A percentile compares a stretch with the other conserved stretches of the same genome.
These are phyloP conservation scores for Aspergillus intermedius DNA, from an alignment of 2,329 filamentous ascomycete genomes.

Conservation along the genomic window DNA sequence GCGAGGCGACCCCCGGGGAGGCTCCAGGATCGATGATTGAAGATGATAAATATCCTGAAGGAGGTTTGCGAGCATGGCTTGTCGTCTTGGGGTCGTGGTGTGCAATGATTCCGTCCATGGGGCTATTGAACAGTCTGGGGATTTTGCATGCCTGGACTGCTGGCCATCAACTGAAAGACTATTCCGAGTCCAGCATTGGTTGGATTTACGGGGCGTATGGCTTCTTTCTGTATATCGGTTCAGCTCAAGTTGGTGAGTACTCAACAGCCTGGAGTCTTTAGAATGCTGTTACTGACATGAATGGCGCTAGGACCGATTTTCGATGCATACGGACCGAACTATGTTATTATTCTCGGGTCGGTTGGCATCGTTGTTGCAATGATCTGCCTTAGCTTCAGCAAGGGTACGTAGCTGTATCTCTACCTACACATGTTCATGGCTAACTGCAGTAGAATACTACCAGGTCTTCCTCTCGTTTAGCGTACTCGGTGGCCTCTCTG, in stretches of 20 bases:
- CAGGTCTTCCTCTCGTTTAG: slow-evolving; percentile 33
- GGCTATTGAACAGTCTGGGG: slow-evolving; percentile 35
- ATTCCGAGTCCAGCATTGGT: slow-evolving; percentile 30
- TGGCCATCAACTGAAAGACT: slow-evolving; percentile 29
- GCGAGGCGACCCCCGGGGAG: neutral
- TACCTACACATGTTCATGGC: slow-evolving; percentile 19
- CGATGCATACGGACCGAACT: slow-evolving; percentile 28
- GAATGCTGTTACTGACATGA: neutral
- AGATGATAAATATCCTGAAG: slow-evolving; percentile 30
- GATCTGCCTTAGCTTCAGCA: slow-evolving; percentile 10
- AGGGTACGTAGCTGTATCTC: neutral
- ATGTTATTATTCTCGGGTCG: slow-evolving; percentile 24
- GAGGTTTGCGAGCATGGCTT: slow-evolving; percentile 37
- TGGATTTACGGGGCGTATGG: slow-evolving; percentile 39
- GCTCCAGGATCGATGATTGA: neutral
- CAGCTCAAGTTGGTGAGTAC: slow-evolving; percentile 14
- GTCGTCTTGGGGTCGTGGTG: slow-evolving; percentile 39
- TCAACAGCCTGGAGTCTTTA: neutral
- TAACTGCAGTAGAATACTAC: slow-evolving; percentile 25
- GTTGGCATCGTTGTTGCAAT: slow-evolving; percentile 12
- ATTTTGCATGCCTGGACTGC: slow-evolving; percentile 36
- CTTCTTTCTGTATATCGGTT: slow-evolving; percentile 33
- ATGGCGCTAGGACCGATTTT: slow-evolving; percentile 29
- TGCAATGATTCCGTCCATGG: slow-evolving; percentile 36
- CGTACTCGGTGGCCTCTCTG: slow-evolving; percentile 28